Conservation (phyloP, 495 filamentous ascomycete genomes). For the Hypoxylon fragiforme region DNA sequence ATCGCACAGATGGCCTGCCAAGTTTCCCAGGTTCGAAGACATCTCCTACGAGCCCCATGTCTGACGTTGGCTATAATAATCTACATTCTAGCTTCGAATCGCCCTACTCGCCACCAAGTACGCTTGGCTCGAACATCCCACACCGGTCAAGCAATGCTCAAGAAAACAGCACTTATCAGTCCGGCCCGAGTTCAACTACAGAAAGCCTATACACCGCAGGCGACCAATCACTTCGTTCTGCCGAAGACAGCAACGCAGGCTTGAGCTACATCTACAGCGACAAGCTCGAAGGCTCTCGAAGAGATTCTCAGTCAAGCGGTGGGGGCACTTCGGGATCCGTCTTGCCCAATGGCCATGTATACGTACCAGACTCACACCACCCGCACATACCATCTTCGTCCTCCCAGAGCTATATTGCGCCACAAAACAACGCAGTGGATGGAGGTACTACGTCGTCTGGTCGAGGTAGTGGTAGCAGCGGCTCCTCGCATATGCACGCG, state of each 20-base stretch:
- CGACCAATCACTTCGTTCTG: slow-evolving; percentile 21
- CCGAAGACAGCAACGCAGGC: slow-evolving; percentile 22
- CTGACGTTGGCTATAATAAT: slow-evolving; percentile 29
- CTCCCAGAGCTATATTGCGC: slow-evolving; percentile 18
- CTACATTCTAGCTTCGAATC: slow-evolving; percentile 25
- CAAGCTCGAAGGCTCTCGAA: slow-evolving; percentile 19
- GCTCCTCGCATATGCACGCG: slow-evolving; percentile 31
- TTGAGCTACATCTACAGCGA: slow-evolving; percentile 36
- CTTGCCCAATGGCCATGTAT: slow-evolving; percentile 37
- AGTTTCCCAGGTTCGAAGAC: slow-evolving; percentile 22
- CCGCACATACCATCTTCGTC: slow-evolving; percentile 14
- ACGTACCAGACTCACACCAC: slow-evolving; percentile 34
- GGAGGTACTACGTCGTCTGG: slow-evolving; percentile 24
- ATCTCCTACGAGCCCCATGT: slow-evolving; percentile 14
- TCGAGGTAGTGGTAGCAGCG: slow-evolving; percentile 13
- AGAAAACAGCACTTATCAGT: slow-evolving; percentile 9
- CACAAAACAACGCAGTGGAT: slow-evolving; percentile 17
- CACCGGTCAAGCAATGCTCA: slow-evolving; percentile 10
- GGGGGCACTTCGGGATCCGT: slow-evolving; percentile 21
- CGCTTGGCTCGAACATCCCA: slow-evolving; percentile 7
- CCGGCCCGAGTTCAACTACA: background rate
- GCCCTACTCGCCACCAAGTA: slow-evolving; percentile 6
- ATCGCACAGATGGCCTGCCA: slow-evolving; percentile 27
- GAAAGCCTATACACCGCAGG: slow-evolving; percentile 21
- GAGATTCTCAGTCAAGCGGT: slow-evolving; percentile 31